Base-by-base conservation (phyloP, 768 basidiomycete genomes). In the Lenzites betulinus region DNA sequence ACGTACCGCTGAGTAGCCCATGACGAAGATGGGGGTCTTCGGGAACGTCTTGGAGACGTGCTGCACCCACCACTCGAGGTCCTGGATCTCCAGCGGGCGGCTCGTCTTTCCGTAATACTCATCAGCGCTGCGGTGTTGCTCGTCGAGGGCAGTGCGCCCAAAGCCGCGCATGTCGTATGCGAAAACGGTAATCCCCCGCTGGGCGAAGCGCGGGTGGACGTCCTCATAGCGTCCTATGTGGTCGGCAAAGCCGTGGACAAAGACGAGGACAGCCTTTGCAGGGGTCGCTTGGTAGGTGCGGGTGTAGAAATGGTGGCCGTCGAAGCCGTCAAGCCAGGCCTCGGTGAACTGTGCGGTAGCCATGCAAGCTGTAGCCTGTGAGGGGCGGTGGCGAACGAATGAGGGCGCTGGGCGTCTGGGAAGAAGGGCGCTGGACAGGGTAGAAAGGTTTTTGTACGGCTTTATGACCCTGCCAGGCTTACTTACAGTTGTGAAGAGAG, bases 91-190 rank as follows among this genome's bases (percentile, higher is more conserved):
- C 47, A 84, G 77, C 41, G 76, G 80, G 69, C 75, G 74, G 56
- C 79, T 81, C 6, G 88, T 89, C 76, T 84, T 83, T 0, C 79
- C 88, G 67, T 86, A 90, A 6, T 78, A 64, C 60, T 83, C 83
- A 46, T 70, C 68, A 61, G 79, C 81, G 71, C 82, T 83, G 71
- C 79, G 83, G 63, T 81, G 71, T 56, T 76, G 73, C 22, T 69
- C 71, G 68, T 91, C 89, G 59, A 78, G 77, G 1, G 83, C 88
- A 1, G 90, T 92, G 55, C 80, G 77, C 1, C 91, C 91, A 64
- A 86, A 92, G 0, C 90, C 90, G 49, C 91, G 84, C 71, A 89
- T 86, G 76, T 92, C 90, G 65, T 81, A 87, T 0, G 88, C 74
- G 64, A 91, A 90, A 36, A 91, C 78, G 20, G 80, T 79, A 57